Conservation (phyloP, 2,329 filamentous ascomycete genomes). For the Fusarium domesticum region DNA sequence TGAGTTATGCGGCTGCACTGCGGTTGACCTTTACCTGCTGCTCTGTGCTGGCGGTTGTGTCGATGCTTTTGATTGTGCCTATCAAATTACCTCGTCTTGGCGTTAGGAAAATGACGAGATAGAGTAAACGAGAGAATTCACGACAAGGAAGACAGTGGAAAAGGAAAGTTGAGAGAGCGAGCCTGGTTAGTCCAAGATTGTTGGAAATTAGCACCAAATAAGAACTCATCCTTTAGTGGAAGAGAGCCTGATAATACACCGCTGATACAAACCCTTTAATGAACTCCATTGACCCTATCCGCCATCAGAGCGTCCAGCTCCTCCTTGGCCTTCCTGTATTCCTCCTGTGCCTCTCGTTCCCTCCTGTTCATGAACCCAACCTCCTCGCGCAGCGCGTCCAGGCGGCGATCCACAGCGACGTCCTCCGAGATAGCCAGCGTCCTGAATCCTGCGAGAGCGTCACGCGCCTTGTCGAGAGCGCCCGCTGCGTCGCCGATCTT, state of each 20-base stretch:
- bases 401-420: slow-evolving; percentile 65
- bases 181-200: slow-evolving; percentile 3
- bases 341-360: slow-evolving; percentile 87
- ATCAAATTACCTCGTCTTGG: slow-evolving; percentile 54
- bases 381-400: slow-evolving; percentile 77
- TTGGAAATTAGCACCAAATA: slow-evolving; percentile 1
- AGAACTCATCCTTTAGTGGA: slow-evolving; percentile 11
- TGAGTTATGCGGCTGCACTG: slow-evolving; percentile 53
- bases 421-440: slow-evolving; percentile 78
- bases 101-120: slow-evolving; percentile 40
- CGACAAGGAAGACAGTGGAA: neutral
- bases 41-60: slow-evolving; percentile 46
- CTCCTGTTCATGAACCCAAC: slow-evolving; percentile 75
- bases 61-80: slow-evolving; percentile 46
- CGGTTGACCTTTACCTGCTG: slow-evolving; percentile 46
- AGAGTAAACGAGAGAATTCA: slow-evolving; percentile 1
- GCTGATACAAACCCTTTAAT: slow-evolving; percentile 28
- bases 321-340: slow-evolving; percentile 72
- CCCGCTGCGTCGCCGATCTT: slow-evolving; percentile 76
- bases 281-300: slow-evolving; percentile 37
- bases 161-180: slow-evolving; percentile 4
- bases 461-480: slow-evolving; percentile 68
- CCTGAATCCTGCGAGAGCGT: slow-evolving; percentile 70
- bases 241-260: slow-evolving; percentile 24
- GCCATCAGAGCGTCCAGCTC: slow-evolving; percentile 65